These are phyloP conservation scores for Alternaria sp. DNA, from an alignment of 2,329 filamentous ascomycete species.

Conservation along the genomic window DNA sequence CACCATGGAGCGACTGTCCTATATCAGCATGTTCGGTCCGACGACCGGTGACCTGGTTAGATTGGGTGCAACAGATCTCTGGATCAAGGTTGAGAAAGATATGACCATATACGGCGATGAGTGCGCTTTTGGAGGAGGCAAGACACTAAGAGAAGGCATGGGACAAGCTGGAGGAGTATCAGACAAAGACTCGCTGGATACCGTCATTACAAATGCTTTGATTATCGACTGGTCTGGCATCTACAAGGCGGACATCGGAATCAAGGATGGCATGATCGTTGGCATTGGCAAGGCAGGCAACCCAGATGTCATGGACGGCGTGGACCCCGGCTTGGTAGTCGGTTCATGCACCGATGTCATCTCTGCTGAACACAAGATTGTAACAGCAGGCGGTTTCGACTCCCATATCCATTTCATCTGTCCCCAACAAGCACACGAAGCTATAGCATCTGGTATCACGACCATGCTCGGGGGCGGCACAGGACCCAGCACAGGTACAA, in stretches of 20 bases:
- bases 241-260: constrained; percentile 94
- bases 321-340: constrained; percentile 77
- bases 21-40: constrained; percentile 89
- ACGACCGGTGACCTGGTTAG: constrained; percentile 86
- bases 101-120: constrained; percentile 87
- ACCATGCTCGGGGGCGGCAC: constrained; percentile 91
- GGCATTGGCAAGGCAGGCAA: constrained; percentile 95
- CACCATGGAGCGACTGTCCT: constrained; percentile 78
- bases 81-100: constrained; percentile 89
- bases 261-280: constrained; percentile 84
- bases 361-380: constrained; percentile 85
- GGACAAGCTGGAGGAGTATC: constrained; percentile 82
- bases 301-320: constrained; percentile 94
- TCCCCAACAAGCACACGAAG: constrained; percentile 86
- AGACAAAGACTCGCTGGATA: constrained; percentile 76
- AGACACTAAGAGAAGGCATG: constrained; percentile 94
- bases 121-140: constrained; percentile 93
- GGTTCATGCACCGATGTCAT: constrained; percentile 91
- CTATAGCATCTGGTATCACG: constrained; percentile 84
- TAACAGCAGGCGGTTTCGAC: constrained; percentile 90
- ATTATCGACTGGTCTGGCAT: constrained; percentile 92
- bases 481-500: constrained; percentile 89
- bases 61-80: constrained; percentile 83
- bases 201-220: constrained; percentile 87
- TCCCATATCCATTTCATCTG: constrained; percentile 95